These are phyloP conservation scores for Casuarina glauca DNA, from an alignment of 306 rosid genomes.

Conservation along the genomic window DNA sequence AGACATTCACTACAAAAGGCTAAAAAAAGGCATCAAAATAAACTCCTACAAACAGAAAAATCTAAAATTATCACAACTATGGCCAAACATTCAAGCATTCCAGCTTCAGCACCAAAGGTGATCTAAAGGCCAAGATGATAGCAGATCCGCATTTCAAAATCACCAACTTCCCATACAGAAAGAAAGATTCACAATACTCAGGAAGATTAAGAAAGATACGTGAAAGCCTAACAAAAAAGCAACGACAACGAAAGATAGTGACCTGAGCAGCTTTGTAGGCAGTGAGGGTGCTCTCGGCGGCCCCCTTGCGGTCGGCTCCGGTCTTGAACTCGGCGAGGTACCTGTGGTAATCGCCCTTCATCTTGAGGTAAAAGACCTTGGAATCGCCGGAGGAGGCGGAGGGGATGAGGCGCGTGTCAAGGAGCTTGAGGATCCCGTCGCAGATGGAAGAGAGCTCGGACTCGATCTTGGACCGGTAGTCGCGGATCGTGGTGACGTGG, in stretches of 20 bases:
- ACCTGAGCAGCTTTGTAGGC: conserved; percentile 99
- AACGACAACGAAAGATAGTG: background rate
- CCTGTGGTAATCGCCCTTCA: conserved; percentile 99
- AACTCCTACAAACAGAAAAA: background rate
- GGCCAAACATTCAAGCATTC: background rate
- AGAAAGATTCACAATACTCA: background rate
- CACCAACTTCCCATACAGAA: background rate
- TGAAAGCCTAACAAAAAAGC: background rate
- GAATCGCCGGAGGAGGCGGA: conserved; percentile 88
- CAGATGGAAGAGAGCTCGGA: conserved; percentile 86
- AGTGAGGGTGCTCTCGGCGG: conserved; percentile 95
- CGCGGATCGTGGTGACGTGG: conserved; percentile 80
- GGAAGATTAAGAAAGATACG: background rate
- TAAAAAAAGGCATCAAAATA: background rate
- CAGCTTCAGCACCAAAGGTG: background rate
- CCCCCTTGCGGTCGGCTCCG: conserved; percentile 95
- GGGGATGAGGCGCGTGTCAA: conserved; percentile 91
- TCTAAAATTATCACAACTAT: background rate
- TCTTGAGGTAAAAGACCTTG: conserved; percentile 94
- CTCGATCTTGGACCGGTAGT: conserved; percentile 98
- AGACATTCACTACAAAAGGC: background rate
- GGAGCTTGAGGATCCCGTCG: conserved; percentile 93
- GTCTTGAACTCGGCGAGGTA: conserved; percentile 98
- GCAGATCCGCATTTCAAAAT: background rate
- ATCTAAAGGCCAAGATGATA: background rate